Evolutionary conservation across 2,329 filamentous ascomycete genomes (phyloP), one percentile per base, ranked within the genome.

Genomic region (Fusarium armeniacum): DNA sequence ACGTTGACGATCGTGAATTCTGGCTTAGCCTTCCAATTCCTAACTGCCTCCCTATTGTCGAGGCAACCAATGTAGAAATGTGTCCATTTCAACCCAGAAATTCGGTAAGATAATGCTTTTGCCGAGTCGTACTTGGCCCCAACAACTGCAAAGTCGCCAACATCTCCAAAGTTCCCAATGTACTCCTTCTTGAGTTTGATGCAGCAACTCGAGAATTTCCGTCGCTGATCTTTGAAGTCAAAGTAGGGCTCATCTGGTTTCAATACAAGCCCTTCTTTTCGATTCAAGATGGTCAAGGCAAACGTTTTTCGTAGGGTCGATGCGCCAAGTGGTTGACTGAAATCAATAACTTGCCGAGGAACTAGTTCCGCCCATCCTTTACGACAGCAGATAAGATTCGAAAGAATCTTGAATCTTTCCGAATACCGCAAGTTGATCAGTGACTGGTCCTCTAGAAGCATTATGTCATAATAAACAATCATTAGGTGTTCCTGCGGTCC

Each of bases 101-200:
- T 78, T 6, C 81, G 78, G 49, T 88, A 85, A 10, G 84, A 81
- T 46, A 83, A 84, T 10, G 90, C 91, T 65, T 89, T 87, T 51
- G 84, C 81, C 5, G 90, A 81, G 69, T 93, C 87, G 71, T 91
- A 94, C 20, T 88, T 88, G 8, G 89, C 94, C 1, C 93, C 94
- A 5, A 97, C 82, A 3, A 95, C 85, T 3, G 91, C 90, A 75
- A 97, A 92, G 77, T 97, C 94, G 12, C 92, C 92, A 32, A 93
- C 88, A 64, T 97, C 94, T 1, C 93, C 93, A 76, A 95, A 88
- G 4, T 89, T 89, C 28, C 86, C 84, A 38, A 97, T 80, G 73
- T 97, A 97, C 74, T 96, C 93, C 74, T 93, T 93, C 78, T 97
- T 97, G 43, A 97, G 79, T 79, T 97, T 97, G 74, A 97, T 92